A percentile compares a stretch with the other conserved stretches of the same genome.
These are phyloP conservation scores for Aspergillus carlsbadensis DNA, from an alignment of 495 filamentous ascomycete species.

Conservation along the genomic window DNA sequence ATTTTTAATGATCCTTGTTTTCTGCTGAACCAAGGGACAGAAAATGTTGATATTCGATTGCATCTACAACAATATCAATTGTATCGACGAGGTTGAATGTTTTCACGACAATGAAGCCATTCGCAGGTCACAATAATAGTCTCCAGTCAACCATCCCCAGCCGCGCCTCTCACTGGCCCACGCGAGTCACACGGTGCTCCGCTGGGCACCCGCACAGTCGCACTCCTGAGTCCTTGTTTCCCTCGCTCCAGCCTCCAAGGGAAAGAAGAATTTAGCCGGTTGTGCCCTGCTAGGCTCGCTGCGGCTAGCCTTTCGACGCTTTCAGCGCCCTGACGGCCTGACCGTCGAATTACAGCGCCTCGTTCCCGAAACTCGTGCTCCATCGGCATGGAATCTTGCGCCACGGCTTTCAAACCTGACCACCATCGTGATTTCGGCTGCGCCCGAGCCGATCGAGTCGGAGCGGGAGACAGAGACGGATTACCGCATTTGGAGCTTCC, in stretches of 20 bases:
- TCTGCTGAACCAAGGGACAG: background rate
- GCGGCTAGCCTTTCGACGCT: background rate
- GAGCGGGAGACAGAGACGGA: background rate
- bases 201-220: too few relatives aligned
- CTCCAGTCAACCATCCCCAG: too few relatives aligned
- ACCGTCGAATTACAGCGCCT: background rate
- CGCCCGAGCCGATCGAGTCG: background rate
- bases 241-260: too few relatives aligned
- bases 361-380: background rate
- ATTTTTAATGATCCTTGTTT: background rate
- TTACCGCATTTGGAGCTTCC: background rate
- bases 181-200: too few relatives aligned
- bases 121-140: too few relatives aligned
- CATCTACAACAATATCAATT: background rate
- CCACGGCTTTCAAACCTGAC: background rate
- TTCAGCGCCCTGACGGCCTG: background rate
- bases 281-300: background rate
- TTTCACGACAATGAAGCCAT: background rate
- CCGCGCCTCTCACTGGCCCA: too few relatives aligned
- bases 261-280: background rate
- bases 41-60: background rate
- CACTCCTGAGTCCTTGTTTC: too few relatives aligned
- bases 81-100: background rate
- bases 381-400: background rate
- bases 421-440: background rate